A percentile compares a stretch with the other conserved stretches of the same genome.
phyloP scores from a whole-genome alignment of 148 eudicot species.

The Chenopodium berlandieri region DNA sequence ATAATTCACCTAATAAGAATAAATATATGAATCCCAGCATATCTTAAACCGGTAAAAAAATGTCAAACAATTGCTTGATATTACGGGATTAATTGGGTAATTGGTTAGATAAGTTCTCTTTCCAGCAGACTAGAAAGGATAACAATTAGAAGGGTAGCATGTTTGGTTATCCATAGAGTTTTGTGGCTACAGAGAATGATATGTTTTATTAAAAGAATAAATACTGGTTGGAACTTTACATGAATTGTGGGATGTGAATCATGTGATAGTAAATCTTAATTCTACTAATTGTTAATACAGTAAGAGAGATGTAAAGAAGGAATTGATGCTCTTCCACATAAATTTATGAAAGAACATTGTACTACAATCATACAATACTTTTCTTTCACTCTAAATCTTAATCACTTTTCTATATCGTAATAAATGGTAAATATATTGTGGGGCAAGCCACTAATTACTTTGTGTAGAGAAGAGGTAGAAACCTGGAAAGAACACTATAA shows the following conservation, averaged over 20 bases:
- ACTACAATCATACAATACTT: not conserved
- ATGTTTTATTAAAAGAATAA: not conserved
- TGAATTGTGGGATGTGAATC: not conserved
- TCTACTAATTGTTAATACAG: not conserved
- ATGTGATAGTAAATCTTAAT: not conserved
- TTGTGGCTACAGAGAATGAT: not conserved
- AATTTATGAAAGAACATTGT: not conserved
- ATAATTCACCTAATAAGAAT: not conserved
- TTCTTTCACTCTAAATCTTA: not conserved
- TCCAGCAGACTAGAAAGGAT: not conserved
- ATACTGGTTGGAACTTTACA: not conserved
- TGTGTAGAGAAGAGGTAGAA: not conserved
- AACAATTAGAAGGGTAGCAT: not conserved
- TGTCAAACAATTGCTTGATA: too few relatives aligned
- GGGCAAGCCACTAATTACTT: not conserved
- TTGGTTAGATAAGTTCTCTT: not conserved
- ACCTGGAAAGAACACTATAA: slow-evolving; percentile 97
- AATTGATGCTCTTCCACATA: not conserved
- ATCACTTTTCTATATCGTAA: not conserved
- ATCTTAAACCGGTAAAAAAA: not conserved
- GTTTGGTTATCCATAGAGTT: not conserved
- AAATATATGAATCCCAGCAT: not conserved
- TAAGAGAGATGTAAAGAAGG: not conserved
- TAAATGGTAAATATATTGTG: not conserved
- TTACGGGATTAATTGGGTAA: not conserved